Base-by-base conservation (phyloP, 2,329 filamentous ascomycete species). In the Pseudomassariella vexata region DNA sequence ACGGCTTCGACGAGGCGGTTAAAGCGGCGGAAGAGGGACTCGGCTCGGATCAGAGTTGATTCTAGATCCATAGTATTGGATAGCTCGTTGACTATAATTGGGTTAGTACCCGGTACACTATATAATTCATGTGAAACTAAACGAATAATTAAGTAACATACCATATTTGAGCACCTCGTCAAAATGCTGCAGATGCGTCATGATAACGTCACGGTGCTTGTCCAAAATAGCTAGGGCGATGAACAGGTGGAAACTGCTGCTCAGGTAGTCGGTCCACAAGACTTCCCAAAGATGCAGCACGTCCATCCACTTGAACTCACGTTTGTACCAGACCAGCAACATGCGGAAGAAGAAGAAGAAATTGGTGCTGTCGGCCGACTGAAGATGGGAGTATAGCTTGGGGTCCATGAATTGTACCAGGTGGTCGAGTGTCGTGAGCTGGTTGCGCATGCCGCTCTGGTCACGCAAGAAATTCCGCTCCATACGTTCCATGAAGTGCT, bases 261-360 rank as follows among this genome's bases (percentile, higher is more conserved):
- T 89, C 39, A 87, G 61, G 47, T 82, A 92, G 55, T 98, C 92
- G 2, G 92, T 96, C 92, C 94, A 98, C 3, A 96, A 64, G 0
- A 76, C 71, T 59, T 98, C 92, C 92, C 92, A 98, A 4, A 98
- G 65, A 12, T 85, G 76, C 20, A 96, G 65, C 9, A 95, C 78
- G 50, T 96, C 88, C 28, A 73, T 57, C 86, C 90, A 98, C 45
- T 79, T 74, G 49, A 98, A 98, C 59, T 98, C 92, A 28, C 92
- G 82, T 67, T 98, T 98, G 60, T 92, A 98, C 92, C 92, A 98
- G 8, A 98, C 92, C 2, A 98, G 70, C 20, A 98, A 70, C 92
- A 96, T 96, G 38, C 92, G 85, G 76, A 96, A 98, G 68, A 98
- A 96, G 68, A 98, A 98, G 63, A 98, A 98, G 61, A 98, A 98